Evolutionary conservation across 805 yeast species (phyloP), one percentile per base, ranked within the genome.

Genomic region (Wickerhamomyces xylosicus): DNA sequence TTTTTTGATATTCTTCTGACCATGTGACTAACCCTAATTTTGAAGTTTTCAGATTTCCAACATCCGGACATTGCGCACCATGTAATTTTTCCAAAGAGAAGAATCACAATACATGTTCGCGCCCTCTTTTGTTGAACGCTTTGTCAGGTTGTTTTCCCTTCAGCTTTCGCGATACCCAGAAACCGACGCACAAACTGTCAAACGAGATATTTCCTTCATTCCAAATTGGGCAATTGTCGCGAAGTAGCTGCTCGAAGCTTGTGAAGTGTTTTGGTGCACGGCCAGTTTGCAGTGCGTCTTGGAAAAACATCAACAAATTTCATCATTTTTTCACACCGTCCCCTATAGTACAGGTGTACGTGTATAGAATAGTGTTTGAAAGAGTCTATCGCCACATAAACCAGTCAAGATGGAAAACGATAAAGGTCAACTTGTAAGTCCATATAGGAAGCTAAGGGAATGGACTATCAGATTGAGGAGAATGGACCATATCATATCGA

Each of bases 351-450:
- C 8, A n/a, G n/a, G 29, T 25, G 29, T 25, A 25, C 14, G 14
- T 4, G 14, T n/a, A 5, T 25, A 34, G 28, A 38, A 35, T 34
- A 31, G 28, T 35, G 32, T 34, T 37, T 37, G 36, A 32, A 36
- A 34, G 38, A 28, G 34, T 31, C 22, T 34, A 35, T 35, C 37
- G 41, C 35, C 41, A 33, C 25, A 32, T 33, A 53, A 45, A 33
- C 37, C 59, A 63, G 64, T 57, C 83, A 86, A 72, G 66, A 90
- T 90, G 98, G 97, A 90, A 83, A 90, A 92, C 98, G 97, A 92
- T 72, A 87, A 85, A 79, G 97, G 98, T 73, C 95, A 87, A 79
- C 81, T 87, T 75, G 97, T 86, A 85, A 72, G 95, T 85, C 58
- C 36, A 32, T 5, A 13, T 7, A 13, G 16, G 16, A 14, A 20